phyloP scores from a whole-genome alignment of 106 monocot genomes.

The Vanilla planifolia region DNA sequence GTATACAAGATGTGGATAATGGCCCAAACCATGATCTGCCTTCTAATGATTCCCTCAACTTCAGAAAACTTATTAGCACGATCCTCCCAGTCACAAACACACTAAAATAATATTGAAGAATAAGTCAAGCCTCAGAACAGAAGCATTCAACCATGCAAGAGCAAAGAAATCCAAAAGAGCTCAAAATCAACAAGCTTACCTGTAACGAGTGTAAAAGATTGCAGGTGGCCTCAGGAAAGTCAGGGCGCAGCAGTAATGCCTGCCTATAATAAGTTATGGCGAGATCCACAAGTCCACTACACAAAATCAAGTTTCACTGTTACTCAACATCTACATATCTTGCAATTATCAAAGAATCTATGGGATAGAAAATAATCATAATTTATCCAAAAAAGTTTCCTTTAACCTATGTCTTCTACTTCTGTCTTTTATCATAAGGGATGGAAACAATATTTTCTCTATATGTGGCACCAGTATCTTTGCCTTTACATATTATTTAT shows the following conservation, averaged over 20 bases:
- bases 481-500: too few species aligned
- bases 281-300: constrained; percentile 80
- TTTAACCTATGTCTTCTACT: too few species aligned
- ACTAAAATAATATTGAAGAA: constrained; percentile 32
- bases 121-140: not conserved
- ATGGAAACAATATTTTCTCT: too few species aligned
- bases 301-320: constrained; percentile 7
- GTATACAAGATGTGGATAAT: not conserved
- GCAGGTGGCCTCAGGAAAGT: constrained; percentile 96
- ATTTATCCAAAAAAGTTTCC: too few species aligned
- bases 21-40: constrained; percentile 74
- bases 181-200: constrained; percentile 22
- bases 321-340: too few species aligned
- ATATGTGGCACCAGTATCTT: too few species aligned
- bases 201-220: constrained; percentile 91
- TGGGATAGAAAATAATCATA: too few species aligned
- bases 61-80: constrained; percentile 70
- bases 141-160: not conserved
- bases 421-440: too few species aligned
- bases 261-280: constrained; percentile 86
- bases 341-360: too few species aligned
- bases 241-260: constrained; percentile 71
- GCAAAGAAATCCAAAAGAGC: not conserved
- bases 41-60: constrained; percentile 87
- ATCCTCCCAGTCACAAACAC: constrained; percentile 92